Base-by-base conservation (phyloP, 2,329 filamentous ascomycete genomes). In the Fusarium sterilihyphosum region DNA sequence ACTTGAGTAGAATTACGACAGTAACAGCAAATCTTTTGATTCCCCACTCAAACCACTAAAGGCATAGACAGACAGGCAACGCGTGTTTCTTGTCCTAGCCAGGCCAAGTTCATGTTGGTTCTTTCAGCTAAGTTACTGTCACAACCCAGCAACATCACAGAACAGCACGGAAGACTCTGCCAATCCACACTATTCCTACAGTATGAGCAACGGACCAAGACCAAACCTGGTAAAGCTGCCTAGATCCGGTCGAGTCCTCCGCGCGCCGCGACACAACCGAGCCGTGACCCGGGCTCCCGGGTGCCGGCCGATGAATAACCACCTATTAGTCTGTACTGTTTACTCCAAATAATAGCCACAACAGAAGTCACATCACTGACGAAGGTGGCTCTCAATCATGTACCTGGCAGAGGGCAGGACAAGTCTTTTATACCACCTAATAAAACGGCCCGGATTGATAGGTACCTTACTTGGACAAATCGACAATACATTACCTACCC, bases 221-320 rank as follows among this genome's bases (percentile, higher is more conserved):
- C 71, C 60, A 54, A 71, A 54, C 46, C 47, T 60, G 61, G 71
- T 59, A 70, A 58, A 58, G 66, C 65, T 61, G 16, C 49, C 71
- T 73, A 74, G 68, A 50, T 62, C 71, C 71, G 71, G 71, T 73
- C 71, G 62, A 73, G 67, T 73, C 67, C 58, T 49, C 71, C 71
- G 71, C 54, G 47, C 56, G 62, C 71, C 71, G 67, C 71, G 71
- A 73, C 62, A 67, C 63, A 73, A 59, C 71, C 71, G 67, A 75
- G 69, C 73, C 73, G 61, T 67, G 73, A 73, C 65, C 69, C 69
- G 73, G 70, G 73, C 68, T 75, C 65, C 72, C 72, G 73, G 73
- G 73, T 75, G 64, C 73, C 73, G 67, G 61, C 73, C 73, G 72
- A 73, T 57, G 59, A 59, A 64, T 40, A 61, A 68, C 44, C n/a